Evolutionary conservation across 2,329 filamentous ascomycete genomes (phyloP).

Genomic region (Periglandula ipomoeae): DNA sequence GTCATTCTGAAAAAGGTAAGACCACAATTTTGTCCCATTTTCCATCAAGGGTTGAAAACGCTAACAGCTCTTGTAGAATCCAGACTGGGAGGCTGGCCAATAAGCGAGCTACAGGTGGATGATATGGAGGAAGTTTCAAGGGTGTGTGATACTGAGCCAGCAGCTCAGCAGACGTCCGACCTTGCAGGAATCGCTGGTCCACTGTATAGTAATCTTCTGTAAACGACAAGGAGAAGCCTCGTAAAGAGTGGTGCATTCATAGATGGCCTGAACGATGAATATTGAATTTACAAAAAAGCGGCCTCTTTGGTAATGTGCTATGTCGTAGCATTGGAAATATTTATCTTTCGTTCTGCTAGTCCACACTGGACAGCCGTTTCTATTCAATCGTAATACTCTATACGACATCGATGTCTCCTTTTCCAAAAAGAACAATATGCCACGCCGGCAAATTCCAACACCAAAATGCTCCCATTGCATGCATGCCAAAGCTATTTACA

Average conservation of each 20-base stretch:
- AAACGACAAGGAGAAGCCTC: background rate
- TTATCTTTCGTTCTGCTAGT: too few relatives aligned
- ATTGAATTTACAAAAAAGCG: too few relatives aligned
- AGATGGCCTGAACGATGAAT: constrained; percentile 14
- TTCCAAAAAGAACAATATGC: background rate
- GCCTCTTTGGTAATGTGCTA: too few relatives aligned
- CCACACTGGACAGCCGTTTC: background rate
- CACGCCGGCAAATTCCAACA: background rate
- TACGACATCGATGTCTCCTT: background rate
- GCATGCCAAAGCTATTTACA: background rate
- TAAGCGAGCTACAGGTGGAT: constrained; percentile 15
- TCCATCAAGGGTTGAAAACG: background rate
- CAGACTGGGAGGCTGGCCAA: constrained; percentile 31
- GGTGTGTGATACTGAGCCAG: background rate
- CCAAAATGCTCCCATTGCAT: background rate
- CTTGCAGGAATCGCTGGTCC: constrained; percentile 10
- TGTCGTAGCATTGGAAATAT: too few relatives aligned
- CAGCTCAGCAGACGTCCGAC: constrained; percentile 1
- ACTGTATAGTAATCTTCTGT: constrained; percentile 24
- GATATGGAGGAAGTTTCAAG: background rate
- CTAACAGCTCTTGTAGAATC: constrained; percentile 24
- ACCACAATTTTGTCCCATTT: background rate
- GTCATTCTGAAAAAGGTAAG: constrained; percentile 95
- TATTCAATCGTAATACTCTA: background rate
- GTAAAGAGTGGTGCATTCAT: constrained; percentile 14